Evolutionary conservation across 441 rosid species (phyloP).

Genomic region (Gossypium aridum): DNA sequence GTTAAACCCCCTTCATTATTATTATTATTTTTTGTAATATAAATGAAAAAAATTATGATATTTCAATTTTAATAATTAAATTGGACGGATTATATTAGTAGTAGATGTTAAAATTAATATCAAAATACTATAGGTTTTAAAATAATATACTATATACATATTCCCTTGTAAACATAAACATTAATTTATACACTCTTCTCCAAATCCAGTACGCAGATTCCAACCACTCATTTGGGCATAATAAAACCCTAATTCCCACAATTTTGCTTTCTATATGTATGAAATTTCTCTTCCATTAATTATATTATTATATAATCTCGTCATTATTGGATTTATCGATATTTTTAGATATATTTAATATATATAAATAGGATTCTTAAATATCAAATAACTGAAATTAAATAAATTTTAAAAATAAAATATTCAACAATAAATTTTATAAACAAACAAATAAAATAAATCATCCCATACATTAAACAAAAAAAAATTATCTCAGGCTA

Average conservation of each 20-base stretch:
- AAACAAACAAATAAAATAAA: too few relatives aligned
- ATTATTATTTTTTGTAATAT: not conserved
- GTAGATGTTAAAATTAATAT: not conserved
- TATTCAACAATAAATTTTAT: too few relatives aligned
- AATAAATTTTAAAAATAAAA: too few relatives aligned
- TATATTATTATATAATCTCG: too few relatives aligned
- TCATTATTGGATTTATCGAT: too few relatives aligned
- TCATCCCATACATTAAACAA: too few relatives aligned
- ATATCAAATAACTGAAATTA: too few relatives aligned
- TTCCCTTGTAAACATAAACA: not conserved
- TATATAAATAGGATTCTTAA: too few relatives aligned
- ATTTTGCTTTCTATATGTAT: not conserved
- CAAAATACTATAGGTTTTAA: not conserved
- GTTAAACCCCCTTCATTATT: too few relatives aligned
- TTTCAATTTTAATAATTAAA: not conserved
- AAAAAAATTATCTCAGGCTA: too few relatives aligned
- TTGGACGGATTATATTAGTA: not conserved
- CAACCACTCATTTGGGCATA: conserved; percentile 24
- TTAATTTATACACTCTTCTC: not conserved
- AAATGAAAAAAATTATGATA: not conserved
- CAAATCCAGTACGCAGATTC: conserved; percentile 11
- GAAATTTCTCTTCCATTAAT: conserved; percentile 1
- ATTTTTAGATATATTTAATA: too few relatives aligned
- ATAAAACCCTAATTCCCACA: conserved; percentile 28
- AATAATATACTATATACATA: not conserved